Base-by-base conservation (phyloP, 441 rosid genomes). In the Croton setiger region DNA sequence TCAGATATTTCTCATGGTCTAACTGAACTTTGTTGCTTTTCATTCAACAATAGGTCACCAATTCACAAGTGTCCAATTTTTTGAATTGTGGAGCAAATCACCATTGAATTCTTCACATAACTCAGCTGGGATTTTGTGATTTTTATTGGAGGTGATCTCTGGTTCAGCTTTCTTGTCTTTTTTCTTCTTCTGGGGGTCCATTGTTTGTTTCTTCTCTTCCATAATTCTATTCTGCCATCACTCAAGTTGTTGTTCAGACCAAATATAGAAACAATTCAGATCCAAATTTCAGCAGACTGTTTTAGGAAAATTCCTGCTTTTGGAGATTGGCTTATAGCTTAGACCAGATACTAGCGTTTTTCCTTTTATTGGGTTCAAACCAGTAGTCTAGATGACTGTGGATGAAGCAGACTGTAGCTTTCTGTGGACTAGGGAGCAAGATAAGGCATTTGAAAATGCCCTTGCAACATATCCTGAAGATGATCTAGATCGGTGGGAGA, bases 391-490 rank as follows among this genome's bases (percentile, higher is more conserved):
- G 79, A 92, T 92, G 96, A 77, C 86, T 73, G 85, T 80, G 74
- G 93, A 86, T 77, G 96, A 89, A 86, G 88, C 75, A 31, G 85
- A 80, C n/a, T 75, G 85, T 62, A 75, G 81, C 74, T 88, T 90
- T 72, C 58, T 58, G 67, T 95, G 99, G 99, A 86, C 84, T 74
- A 86, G 86, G 71, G 98, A 91, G 78, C 92, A 95, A 77, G 95
- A 95, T 72, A 87, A 86, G 77, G 96, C 93, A 23, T 95, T 95
- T 74, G 99, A 95, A 90, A 80, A 84, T 87, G 95, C 96, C 62
- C 79, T 95, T 20, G 98, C 88, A 18, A 85, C 75, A 73, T 70
- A 85, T 74, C 79, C 82, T 0, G 96, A 91, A 72, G 92, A 92
- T 61, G 74, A 64, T 35, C 72, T 87, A 4, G 95, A 90, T 75